phyloP scores from a whole-genome alignment of 2,329 filamentous ascomycete species.

The Dryadomyces quercivorus region DNA sequence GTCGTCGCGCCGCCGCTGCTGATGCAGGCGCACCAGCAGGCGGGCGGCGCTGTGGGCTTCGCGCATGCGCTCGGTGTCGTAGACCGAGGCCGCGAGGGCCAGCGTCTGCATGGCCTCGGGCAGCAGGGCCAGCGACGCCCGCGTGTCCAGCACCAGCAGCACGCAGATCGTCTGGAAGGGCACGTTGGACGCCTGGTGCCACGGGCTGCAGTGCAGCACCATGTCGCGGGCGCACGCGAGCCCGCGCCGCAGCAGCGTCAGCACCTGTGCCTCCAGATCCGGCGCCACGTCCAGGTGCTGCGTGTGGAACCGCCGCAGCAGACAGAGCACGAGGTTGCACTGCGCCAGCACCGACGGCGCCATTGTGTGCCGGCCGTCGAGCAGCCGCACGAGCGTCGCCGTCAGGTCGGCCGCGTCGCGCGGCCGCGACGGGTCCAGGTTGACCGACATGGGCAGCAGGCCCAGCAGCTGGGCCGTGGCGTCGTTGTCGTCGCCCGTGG shows the following conservation, averaged over 20 bases:
- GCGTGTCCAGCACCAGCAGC: slow-evolving; percentile 40
- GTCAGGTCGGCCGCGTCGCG: slow-evolving; percentile 29
- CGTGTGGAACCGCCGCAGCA: slow-evolving; percentile 40
- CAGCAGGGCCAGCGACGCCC: slow-evolving; percentile 33
- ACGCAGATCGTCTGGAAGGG: slow-evolving; percentile 47
- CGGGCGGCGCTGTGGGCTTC: slow-evolving; percentile 43
- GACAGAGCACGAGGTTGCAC: slow-evolving; percentile 41
- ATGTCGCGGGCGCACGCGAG: slow-evolving; percentile 35
- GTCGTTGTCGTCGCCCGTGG: slow-evolving; percentile 14
- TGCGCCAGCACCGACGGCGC: slow-evolving; percentile 35
- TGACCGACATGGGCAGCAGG: slow-evolving; percentile 39
- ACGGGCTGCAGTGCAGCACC: slow-evolving; percentile 31
- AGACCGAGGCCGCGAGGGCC: slow-evolving; percentile 26
- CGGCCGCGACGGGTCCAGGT: slow-evolving; percentile 37
- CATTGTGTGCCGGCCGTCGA: slow-evolving; percentile 25
- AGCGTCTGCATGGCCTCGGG: slow-evolving; percentile 37
- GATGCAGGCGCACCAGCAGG: slow-evolving; percentile 38
- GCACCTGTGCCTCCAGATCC: slow-evolving; percentile 30
- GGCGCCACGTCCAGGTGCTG: slow-evolving; percentile 32
- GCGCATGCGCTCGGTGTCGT: slow-evolving; percentile 33
- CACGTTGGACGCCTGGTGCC: slow-evolving; percentile 48
- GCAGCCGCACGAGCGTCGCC: slow-evolving; percentile 25
- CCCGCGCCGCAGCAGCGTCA: slow-evolving; percentile 30
- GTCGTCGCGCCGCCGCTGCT: slow-evolving; percentile 34
- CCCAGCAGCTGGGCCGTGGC: slow-evolving; percentile 35